Percentiles rank a stretch among this genome's conserved stretches.
phyloP scores from a whole-genome alignment of 257 asterid genomes.

The Plantago elongata region DNA sequence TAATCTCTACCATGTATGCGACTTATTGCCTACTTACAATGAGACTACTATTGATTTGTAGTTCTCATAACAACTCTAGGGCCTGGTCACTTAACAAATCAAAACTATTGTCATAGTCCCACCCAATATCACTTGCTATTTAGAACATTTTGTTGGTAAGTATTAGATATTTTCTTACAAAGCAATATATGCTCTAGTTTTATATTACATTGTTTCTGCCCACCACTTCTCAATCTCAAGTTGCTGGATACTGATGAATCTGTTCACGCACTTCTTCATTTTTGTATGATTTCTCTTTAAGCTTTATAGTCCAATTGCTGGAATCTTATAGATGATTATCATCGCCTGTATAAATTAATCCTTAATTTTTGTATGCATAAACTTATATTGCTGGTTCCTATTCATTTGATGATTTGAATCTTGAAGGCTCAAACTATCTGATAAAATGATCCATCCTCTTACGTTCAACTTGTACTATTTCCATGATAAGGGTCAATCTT shows the following conservation, averaged over 20 bases:
- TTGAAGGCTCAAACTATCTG: neutral
- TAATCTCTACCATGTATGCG: too few species aligned
- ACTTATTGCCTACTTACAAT: neutral
- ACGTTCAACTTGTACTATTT: neutral
- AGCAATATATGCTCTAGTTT: too few species aligned
- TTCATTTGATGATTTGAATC: neutral
- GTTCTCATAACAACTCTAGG: neutral
- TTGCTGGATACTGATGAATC: neutral
- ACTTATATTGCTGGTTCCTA: too few species aligned
- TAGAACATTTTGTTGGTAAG: neutral
- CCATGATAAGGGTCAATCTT: neutral
- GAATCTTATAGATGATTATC: neutral
- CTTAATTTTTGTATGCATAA: too few species aligned
- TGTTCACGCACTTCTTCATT: neutral
- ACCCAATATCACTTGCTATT: neutral
- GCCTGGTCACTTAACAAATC: neutral
- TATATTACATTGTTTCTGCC: neutral
- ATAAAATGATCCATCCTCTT: too few species aligned
- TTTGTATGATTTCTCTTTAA: neutral
- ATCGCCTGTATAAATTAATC: too few species aligned
- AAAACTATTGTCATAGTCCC: neutral
- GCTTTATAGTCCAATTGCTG: neutral
- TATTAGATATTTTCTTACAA: too few species aligned
- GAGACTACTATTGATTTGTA: constrained; percentile 7
- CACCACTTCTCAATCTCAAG: neutral